Conservation (phyloP, 2,329 filamentous ascomycete species). For the Thielaviopsis euricoi region DNA sequence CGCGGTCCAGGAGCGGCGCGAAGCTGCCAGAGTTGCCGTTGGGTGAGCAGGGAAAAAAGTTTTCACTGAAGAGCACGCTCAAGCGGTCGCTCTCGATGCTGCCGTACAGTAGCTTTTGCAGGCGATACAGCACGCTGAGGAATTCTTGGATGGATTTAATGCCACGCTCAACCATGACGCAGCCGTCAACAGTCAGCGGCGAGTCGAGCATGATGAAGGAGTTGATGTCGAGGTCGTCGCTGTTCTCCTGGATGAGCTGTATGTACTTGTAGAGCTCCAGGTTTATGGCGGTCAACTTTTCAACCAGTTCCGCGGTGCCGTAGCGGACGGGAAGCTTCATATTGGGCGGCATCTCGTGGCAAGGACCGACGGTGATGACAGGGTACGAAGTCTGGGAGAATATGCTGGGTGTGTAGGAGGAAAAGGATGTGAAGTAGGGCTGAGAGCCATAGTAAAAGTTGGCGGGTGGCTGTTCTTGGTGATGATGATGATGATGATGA, state of each 20-base stretch:
- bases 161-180: constrained; percentile 14
- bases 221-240: constrained; percentile 7
- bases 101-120: constrained; percentile 13
- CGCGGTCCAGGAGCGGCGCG: not conserved
- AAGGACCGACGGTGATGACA: too few species aligned
- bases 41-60: not conserved
- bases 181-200: constrained; percentile 11
- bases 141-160: constrained; percentile 16
- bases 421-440: too few species aligned
- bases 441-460: not conserved
- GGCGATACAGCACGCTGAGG: constrained; percentile 15
- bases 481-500: not conserved
- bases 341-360: too few species aligned
- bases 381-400: too few species aligned
- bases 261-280: constrained; percentile 12
- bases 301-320: not conserved
- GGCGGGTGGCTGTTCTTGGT: not conserved
- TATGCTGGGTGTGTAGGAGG: not conserved
- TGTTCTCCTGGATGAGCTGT: constrained; percentile 4
- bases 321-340: not conserved
- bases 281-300: not conserved
- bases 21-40: not conserved
- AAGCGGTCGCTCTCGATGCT: not conserved
- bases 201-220: constrained; percentile 10
- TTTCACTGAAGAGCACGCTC: not conserved